Evolutionary conservation across 257 asterid species (phyloP), one percentile per base, ranked within the genome.

Genomic region (Rauvolfia tetraphylla): DNA sequence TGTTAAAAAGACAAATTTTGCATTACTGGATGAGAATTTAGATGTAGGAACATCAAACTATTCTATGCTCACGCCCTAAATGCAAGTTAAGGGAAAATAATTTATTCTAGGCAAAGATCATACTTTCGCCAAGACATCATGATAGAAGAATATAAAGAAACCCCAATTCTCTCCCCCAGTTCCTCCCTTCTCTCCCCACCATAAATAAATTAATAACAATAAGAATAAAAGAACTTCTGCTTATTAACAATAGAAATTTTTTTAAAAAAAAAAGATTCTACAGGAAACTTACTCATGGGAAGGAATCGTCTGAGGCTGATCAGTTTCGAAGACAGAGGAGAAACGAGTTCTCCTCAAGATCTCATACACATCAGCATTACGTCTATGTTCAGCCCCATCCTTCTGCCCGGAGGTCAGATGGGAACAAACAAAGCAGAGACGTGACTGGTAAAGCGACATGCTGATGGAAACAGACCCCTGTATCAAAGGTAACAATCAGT

Each of bases 401-500:
- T 92, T 92, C 15, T 85, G 88, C 20, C 98, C 98, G 13, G 98
- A 94, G 67, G 97, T 85, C 83, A 94, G 83, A 81, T 92, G 98
- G 68, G 98, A 94, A 78, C 98, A 94, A 53, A 92, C 97, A 31
- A 94, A 92, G 92, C 98, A 94, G 29, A 94, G 83, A 22, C 96
- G 91, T 36, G 91, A 85, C 56, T 94, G 98, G 83, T 80, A 94
- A 67, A 94, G 87, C 36, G 98, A 88, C 96, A 92, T 89, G 72
- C 98, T 94, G 18, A 94, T 87, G 49, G 98, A 94, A 73, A 94
- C 95, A 48, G 98, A 94, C 82, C 98, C 98, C 98, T 94, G 93
- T 33, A 61, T 14, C 11, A 65, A n/a, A 39, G 62, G 27, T 17
- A 74, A 67, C 20, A 4, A 38, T 57, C 71, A 75, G 75, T 76